These are phyloP conservation scores for Fusarium anguioides DNA, from an alignment of 2,329 filamentous ascomycete genomes.

Conservation along the genomic window DNA sequence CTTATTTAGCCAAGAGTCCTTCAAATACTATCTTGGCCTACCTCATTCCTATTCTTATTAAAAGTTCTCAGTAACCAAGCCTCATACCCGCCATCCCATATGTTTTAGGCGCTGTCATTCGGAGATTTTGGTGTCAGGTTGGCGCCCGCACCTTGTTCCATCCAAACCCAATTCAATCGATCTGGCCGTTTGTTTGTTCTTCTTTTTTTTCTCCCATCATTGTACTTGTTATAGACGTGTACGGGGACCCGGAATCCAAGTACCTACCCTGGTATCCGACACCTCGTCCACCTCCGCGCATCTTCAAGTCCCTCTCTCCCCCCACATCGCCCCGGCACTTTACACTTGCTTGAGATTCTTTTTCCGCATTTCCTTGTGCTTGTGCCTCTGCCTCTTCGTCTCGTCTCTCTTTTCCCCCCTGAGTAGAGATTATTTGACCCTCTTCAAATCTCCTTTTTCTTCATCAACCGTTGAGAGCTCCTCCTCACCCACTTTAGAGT, in stretches of 20 bases:
- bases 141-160: conserved; percentile 10
- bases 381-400: conserved; percentile 2
- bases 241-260: background rate
- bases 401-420: background rate
- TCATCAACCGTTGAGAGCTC: conserved; percentile 2
- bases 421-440: conserved; percentile 18
- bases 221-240: too few relatives aligned
- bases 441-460: conserved; percentile 18
- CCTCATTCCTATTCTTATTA: background rate
- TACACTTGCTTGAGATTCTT: conserved; percentile 24
- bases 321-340: conserved; percentile 39
- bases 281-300: conserved; percentile 4
- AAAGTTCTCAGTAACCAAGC: background rate
- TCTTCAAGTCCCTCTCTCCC: background rate
- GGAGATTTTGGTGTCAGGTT: conserved; percentile 6
- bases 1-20: conserved; percentile 3
- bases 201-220: background rate
- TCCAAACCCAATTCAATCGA: conserved; percentile 22
- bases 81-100: background rate
- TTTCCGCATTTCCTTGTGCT: conserved; percentile 23
- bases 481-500: background rate
- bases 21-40: conserved; percentile 5
- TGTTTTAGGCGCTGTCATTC: conserved; percentile 1
- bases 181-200: conserved; percentile 1
- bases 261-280: conserved; percentile 10